Conservation (phyloP, 352 stramenopile genomes). For the Phytophthora quininea region DNA sequence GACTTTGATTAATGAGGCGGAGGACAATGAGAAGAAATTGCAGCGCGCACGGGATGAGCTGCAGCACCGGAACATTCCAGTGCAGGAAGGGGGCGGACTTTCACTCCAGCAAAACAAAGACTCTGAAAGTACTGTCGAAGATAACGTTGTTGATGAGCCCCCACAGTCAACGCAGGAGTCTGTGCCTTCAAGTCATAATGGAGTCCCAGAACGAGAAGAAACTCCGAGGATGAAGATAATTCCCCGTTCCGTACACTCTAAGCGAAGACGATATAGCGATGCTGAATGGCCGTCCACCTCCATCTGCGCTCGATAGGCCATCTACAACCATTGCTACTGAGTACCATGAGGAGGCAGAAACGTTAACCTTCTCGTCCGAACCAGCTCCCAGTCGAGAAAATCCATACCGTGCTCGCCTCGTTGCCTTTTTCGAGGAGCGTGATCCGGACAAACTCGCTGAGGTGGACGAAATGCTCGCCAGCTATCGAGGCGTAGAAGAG, state of each 20-base stretch:
- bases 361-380: conserved; percentile 18
- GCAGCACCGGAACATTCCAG: conserved; percentile 17
- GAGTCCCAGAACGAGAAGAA: conserved; percentile 5
- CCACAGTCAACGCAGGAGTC: not conserved
- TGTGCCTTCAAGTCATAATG: not conserved
- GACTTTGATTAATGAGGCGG: conserved; percentile 68
- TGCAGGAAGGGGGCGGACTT: not conserved
- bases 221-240: conserved; percentile 25
- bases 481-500: conserved; percentile 73
- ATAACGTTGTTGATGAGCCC: conserved; percentile 3
- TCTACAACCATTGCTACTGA: conserved; percentile 3
- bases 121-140: conserved; percentile 10
- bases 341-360: conserved; percentile 13
- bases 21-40: conserved; percentile 50
- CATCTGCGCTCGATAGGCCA: conserved; percentile 7
- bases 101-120: conserved; percentile 3
- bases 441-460: conserved; percentile 68
- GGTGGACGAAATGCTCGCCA: conserved; percentile 81
- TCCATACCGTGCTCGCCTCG: conserved; percentile 52
- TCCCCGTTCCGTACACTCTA: conserved; percentile 61
- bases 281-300: conserved; percentile 52
- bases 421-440: conserved; percentile 67
- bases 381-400: conserved; percentile 23
- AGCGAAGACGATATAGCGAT: conserved; percentile 73
- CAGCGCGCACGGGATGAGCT: conserved; percentile 28